Base-by-base conservation (phyloP, 1,284 basidiomycete species). In the Cryptococcus hybrid region DNA sequence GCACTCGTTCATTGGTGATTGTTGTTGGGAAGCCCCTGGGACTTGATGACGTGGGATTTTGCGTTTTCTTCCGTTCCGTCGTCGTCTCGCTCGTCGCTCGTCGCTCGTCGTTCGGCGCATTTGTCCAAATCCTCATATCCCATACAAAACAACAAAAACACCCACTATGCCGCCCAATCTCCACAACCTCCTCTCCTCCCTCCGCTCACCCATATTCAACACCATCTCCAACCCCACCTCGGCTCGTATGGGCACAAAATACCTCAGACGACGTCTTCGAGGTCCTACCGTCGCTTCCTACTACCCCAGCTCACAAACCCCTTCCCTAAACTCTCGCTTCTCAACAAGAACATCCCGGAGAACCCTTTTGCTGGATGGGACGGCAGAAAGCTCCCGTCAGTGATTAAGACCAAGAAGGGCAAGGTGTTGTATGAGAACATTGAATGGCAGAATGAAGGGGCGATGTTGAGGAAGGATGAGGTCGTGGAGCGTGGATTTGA, bases 211-310 rank as follows among this genome's bases (percentile, higher is more conserved):
- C 12, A 84, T 95, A 55, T 94, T 94, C 74, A 84, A 90, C 73
- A 92, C 90, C 5, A 82, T 87, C 2, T 90, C 88, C 76, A 94
- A 93, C 76, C 90, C 90, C 0, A 83, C 82, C 4, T 55, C 55
- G 8, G 73, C 84, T 6, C 86, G 91, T 34, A 91, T 88, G 0
- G 91, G 91, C 38, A 86, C 88, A 18, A 93, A 93, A 77, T 89
- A 92, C 79, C 84, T 93, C 50, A 85, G 86, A 43, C 80, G 82
- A 35, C 82, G 86, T 6, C 83, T 93, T 39, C 84, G 85, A 1
- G 90, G 90, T 0, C 89, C 89, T 0, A 82, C 87, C 48, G 87
- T 92, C 84, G 73, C 86, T 64, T 79, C 83, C 13, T 94, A 93
- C 80, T 90, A 69, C 58, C 68, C n/a, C 42, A 62, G 54, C 39